phyloP scores from a whole-genome alignment of 805 yeast species.

The Pichia californica region DNA sequence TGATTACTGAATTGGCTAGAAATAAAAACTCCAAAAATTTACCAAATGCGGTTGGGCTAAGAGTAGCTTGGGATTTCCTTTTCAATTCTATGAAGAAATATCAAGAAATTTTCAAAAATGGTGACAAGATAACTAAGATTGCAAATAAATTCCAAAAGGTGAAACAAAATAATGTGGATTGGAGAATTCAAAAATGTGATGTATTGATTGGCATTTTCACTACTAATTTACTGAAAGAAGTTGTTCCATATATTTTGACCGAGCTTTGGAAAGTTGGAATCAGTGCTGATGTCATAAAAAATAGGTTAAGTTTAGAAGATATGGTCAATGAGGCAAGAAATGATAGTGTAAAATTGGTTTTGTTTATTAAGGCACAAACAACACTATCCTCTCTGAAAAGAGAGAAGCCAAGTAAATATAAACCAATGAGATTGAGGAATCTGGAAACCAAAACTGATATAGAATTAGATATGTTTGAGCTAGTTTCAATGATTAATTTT shows the following conservation, averaged over 20 bases:
- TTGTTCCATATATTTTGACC: conserved; percentile 58
- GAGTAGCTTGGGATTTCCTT: conserved; percentile 66
- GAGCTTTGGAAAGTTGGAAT: conserved; percentile 74
- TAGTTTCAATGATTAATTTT: conserved; percentile 38
- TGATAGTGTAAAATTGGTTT: conserved; percentile 72
- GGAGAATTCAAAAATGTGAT: conserved; percentile 67
- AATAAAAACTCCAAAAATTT: conserved; percentile 27
- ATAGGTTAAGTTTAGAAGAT: conserved; percentile 52
- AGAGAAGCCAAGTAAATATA: conserved; percentile 46
- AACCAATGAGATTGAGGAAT: conserved; percentile 70
- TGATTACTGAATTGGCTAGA: conserved; percentile 62
- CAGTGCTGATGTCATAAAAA: conserved; percentile 61
- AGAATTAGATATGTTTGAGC: conserved; percentile 69
- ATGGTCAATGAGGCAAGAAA: conserved; percentile 52
- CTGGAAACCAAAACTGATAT: conserved; percentile 52
- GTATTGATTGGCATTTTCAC: conserved; percentile 71
- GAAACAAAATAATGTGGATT: conserved; percentile 25
- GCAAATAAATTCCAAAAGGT: conserved; percentile 27
- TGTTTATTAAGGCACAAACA: conserved; percentile 66
- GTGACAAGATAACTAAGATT: conserved; percentile 17
- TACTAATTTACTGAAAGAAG: conserved; percentile 45
- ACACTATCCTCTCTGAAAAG: conserved; percentile 18
- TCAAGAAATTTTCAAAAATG: conserved; percentile 31
- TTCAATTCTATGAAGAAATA: conserved; percentile 45
- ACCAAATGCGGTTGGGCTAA: conserved; percentile 78